These are phyloP conservation scores for Schizothecium vesticola DNA, from an alignment of 495 filamentous ascomycete genomes.

Conservation along the genomic window DNA sequence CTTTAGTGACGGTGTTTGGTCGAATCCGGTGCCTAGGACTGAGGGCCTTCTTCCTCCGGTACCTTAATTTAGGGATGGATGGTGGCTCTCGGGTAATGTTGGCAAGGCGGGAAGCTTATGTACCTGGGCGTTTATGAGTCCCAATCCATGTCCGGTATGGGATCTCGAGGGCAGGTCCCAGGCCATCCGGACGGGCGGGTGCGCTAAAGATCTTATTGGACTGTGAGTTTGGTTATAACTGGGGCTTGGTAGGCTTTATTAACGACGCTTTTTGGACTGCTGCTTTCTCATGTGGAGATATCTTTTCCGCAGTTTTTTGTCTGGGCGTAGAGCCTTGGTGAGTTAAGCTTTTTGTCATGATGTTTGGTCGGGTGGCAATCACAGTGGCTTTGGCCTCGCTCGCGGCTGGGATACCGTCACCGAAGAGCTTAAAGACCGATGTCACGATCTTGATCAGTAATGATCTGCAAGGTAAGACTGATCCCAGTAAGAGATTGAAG, in stretches of 20 bases:
- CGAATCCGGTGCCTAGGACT: too few species aligned
- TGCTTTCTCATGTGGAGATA: too few species aligned
- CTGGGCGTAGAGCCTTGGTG: too few species aligned
- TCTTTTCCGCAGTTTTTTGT: too few species aligned
- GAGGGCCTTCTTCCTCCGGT: not conserved
- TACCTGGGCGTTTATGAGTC: too few species aligned
- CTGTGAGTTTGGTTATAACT: not conserved
- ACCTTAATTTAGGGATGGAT: not conserved
- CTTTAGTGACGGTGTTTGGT: too few species aligned
- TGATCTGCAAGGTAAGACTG: conserved; percentile 36
- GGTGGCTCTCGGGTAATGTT: not conserved
- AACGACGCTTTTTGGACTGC: not conserved
- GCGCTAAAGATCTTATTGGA: not conserved
- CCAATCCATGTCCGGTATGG: too few species aligned
- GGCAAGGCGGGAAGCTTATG: not conserved
- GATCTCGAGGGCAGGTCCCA: too few species aligned
- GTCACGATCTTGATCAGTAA: conserved; percentile 36
- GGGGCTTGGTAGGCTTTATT: too few species aligned
- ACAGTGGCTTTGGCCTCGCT: conserved; percentile 14
- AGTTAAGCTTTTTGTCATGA: conserved; percentile 7
- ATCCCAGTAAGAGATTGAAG: not conserved
- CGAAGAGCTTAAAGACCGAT: conserved; percentile 32
- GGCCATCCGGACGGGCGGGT: not conserved
- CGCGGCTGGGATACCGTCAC: conserved; percentile 26
- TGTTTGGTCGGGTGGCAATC: conserved; percentile 8